These are phyloP conservation scores for Fomitiporia mediterranea DNA, from an alignment of 1,284 basidiomycete genomes.

Conservation along the genomic window DNA sequence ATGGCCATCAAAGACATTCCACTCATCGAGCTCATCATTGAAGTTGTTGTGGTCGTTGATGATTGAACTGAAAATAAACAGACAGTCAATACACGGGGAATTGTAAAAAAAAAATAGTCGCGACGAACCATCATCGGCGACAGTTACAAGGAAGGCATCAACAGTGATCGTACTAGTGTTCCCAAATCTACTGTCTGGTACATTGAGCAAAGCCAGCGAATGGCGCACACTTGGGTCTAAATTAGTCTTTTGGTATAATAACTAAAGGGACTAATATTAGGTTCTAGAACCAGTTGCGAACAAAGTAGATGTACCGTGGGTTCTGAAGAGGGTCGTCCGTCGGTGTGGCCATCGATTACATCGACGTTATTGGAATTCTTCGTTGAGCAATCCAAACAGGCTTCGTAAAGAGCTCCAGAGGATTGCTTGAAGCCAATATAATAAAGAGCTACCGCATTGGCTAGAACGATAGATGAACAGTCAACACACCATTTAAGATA, in stretches of 20 bases:
- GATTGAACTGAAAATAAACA: background rate
- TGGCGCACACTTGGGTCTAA: constrained; percentile 11
- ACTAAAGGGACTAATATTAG: constrained; percentile 2
- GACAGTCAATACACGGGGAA: background rate
- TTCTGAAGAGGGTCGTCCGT: background rate
- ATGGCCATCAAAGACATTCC: background rate
- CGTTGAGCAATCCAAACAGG: constrained; percentile 16
- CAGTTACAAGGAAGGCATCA: constrained; percentile 15
- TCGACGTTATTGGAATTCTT: background rate
- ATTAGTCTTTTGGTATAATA: constrained; percentile 7
- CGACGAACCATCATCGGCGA: background rate
- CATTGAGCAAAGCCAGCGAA: constrained; percentile 12
- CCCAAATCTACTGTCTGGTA: constrained; percentile 7
- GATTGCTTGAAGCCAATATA: constrained; percentile 16
- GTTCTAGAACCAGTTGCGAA: background rate
- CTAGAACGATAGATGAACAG: constrained; percentile 3
- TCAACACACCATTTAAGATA: too few species aligned
- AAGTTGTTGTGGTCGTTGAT: background rate
- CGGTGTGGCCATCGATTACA: constrained; percentile 9
- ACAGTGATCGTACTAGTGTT: constrained; percentile 11
- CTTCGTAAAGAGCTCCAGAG: constrained; percentile 16
- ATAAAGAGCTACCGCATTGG: constrained; percentile 17
- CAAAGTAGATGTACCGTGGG: constrained; percentile 7
- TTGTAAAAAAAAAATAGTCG: background rate
- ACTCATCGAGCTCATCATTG: background rate